Base-by-base conservation (phyloP, 2,329 filamentous ascomycete species). In the Ophiocordyceps australis region DNA sequence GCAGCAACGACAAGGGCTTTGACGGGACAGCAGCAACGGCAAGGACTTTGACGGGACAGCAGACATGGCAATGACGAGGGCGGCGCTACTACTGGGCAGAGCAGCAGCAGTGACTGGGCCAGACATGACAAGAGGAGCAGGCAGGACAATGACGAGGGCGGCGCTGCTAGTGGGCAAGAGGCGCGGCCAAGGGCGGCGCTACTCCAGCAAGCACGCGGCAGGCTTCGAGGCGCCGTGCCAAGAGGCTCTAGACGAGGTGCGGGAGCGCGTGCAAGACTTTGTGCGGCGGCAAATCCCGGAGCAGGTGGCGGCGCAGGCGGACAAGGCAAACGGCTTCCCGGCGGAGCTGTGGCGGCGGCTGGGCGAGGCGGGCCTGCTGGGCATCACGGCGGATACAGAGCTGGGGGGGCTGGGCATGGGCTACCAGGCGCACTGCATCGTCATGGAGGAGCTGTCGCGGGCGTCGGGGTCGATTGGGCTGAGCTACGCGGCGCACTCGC, bases 361-460 rank as follows among this genome's bases (percentile, higher is more conserved):
- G 25, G 89, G 89, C 33, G 77, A 83, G 35, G 89, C 89, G 18
- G 89, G 79, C 6, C 77, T 95, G 38, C 65, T 95, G 16, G 89
- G 89, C 31, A 80, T 94, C 41, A 95, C 89, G 7, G 89, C 82
- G 12, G 81, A 93, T 42, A 83, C 93, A 53, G 76, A 82, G 29
- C 82, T 89, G 27, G 89, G 89, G 20, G 89, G 86, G 3, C 53
- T 95, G 23, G 80, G 64, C 2, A 76, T 95, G 72, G 89, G 89
- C 9, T 98, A 95, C 52, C 86, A 95, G 56, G 86, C 89, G 23
- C 89, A 98, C 54, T 92, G 82, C 45, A 61, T 93, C 6, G 82
- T 94, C 23, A 78, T 95, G 71, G 89, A 98, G 54, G 89, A 95
- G 59, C 62, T 98, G 22, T 89, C 78, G 29, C 67, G 86, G 30